Evolutionary conservation across 352 stramenopile genomes (phyloP).

Genomic region (Phytophthora sansomeana): DNA sequence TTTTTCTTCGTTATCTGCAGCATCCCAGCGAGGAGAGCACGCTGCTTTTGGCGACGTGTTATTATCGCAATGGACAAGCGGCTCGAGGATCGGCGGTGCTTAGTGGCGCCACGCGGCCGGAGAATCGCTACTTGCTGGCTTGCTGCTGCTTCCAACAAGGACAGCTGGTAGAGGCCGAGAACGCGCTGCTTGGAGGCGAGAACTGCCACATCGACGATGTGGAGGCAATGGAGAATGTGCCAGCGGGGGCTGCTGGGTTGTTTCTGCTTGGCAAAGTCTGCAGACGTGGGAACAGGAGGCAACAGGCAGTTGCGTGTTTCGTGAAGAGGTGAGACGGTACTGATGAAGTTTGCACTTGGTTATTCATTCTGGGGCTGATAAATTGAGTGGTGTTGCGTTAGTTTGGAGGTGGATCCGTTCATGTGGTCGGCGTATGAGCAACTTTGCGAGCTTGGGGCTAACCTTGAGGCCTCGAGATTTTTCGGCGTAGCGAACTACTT

Average conservation of each 20-base stretch:
- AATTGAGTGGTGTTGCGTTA: slow-evolving; percentile 33
- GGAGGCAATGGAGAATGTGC: slow-evolving; percentile 39
- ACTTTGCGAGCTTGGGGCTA: slow-evolving; percentile 92
- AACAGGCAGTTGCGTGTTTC: slow-evolving; percentile 93
- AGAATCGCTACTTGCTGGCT: slow-evolving; percentile 78
- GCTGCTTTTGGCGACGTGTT: slow-evolving; percentile 69
- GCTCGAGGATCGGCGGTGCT: slow-evolving; percentile 69
- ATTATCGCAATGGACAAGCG: slow-evolving; percentile 62
- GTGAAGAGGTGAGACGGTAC: slow-evolving; percentile 61
- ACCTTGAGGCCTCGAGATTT: slow-evolving; percentile 69
- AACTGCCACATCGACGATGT: slow-evolving; percentile 31
- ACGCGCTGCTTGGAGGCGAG: slow-evolving; percentile 80
- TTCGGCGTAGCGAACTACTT: slow-evolving; percentile 66
- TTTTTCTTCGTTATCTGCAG: slow-evolving; percentile 39
- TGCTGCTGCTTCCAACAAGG: slow-evolving; percentile 80
- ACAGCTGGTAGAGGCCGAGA: slow-evolving; percentile 89
- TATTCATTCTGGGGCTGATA: slow-evolving; percentile 11
- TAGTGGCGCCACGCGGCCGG: slow-evolving; percentile 37
- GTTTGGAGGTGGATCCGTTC: slow-evolving; percentile 91
- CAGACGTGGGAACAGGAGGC: slow-evolving; percentile 83
- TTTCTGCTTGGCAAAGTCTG: slow-evolving; percentile 94
- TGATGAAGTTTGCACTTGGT: background rate
- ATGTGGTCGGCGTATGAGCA: slow-evolving; percentile 95
- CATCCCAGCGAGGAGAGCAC: slow-evolving; percentile 65
- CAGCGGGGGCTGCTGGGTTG: slow-evolving; percentile 91